Conservation (phyloP, 2,329 filamentous ascomycete genomes). For the Didymella segeticola region DNA sequence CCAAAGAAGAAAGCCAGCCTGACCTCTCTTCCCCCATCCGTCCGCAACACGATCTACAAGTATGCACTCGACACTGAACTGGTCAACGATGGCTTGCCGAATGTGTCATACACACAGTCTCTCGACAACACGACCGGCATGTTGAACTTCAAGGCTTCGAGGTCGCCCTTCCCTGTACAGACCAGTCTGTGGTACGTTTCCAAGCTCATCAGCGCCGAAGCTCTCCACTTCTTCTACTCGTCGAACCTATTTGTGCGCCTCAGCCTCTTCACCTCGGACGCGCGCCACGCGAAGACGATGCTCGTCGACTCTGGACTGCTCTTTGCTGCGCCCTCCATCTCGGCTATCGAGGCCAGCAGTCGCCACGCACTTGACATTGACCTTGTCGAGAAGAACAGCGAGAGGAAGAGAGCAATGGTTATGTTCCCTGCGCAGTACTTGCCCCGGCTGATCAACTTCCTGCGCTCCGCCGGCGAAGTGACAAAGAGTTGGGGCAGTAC, state of each 20-base stretch:
- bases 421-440: slow-evolving; percentile 47
- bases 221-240: slow-evolving; percentile 39
- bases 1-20: slow-evolving; percentile 38
- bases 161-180: slow-evolving; percentile 35
- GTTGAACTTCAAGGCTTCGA: slow-evolving; percentile 38
- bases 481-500: slow-evolving; percentile 30
- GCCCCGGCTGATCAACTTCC: slow-evolving; percentile 44
- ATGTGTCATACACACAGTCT: slow-evolving; percentile 41
- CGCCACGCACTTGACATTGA: slow-evolving; percentile 39
- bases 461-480: slow-evolving; percentile 33
- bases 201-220: slow-evolving; percentile 32
- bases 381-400: slow-evolving; percentile 38
- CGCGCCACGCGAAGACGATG: slow-evolving; percentile 41
- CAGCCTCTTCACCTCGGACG: slow-evolving; percentile 34
- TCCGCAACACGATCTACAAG: slow-evolving; percentile 45
- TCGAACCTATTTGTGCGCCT: slow-evolving; percentile 42
- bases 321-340: slow-evolving; percentile 26
- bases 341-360: slow-evolving; percentile 14
- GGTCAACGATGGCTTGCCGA: slow-evolving; percentile 36
- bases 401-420: slow-evolving; percentile 33
- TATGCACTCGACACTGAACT: slow-evolving; percentile 44
- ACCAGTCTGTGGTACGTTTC: slow-evolving; percentile 37
- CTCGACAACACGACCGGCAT: slow-evolving; percentile 21
- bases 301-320: slow-evolving; percentile 42
- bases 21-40: slow-evolving; percentile 33